phyloP scores from a whole-genome alignment of 2,329 filamentous ascomycete genomes.

The Alternaria novae-zelandiae region DNA sequence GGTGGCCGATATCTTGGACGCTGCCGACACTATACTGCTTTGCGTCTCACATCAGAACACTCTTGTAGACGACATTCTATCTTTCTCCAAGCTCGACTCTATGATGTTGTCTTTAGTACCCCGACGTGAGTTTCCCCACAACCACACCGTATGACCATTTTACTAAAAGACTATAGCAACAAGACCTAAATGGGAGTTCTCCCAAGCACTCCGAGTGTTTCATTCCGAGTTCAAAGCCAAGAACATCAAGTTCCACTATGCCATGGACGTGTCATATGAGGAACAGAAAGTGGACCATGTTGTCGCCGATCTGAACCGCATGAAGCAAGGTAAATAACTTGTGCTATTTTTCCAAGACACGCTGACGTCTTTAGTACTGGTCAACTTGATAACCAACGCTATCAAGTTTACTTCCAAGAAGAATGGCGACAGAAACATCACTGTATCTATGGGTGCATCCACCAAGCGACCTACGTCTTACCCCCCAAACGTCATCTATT shows the following conservation, averaged over 20 bases:
- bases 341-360: accelerated
- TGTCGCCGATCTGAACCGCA: constrained; percentile 45
- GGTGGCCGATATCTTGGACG: constrained; percentile 41
- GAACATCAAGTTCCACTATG: constrained; percentile 47
- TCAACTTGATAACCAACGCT: constrained; percentile 54
- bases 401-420: constrained; percentile 56
- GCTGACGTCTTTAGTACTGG: constrained; percentile 43
- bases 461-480: constrained; percentile 48
- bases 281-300: constrained; percentile 49
- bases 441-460: constrained; percentile 51
- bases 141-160: neutral
- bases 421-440: constrained; percentile 48
- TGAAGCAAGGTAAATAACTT: constrained; percentile 41
- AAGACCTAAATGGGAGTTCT: constrained; percentile 48
- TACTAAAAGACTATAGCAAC: constrained; percentile 26
- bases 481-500: constrained; percentile 55
- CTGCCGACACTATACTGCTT: constrained; percentile 50
- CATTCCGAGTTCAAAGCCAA: constrained; percentile 49
- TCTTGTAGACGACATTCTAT: constrained; percentile 56
- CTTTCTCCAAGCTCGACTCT: constrained; percentile 56
- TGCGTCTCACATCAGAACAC: constrained; percentile 55
- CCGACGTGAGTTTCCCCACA: constrained; percentile 25
- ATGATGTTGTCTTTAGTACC: constrained; percentile 52
- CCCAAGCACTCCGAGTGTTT: constrained; percentile 49
- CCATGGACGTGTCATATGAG: constrained; percentile 51